phyloP scores from a whole-genome alignment of 495 filamentous ascomycete species.

The Neurospora discreta region DNA sequence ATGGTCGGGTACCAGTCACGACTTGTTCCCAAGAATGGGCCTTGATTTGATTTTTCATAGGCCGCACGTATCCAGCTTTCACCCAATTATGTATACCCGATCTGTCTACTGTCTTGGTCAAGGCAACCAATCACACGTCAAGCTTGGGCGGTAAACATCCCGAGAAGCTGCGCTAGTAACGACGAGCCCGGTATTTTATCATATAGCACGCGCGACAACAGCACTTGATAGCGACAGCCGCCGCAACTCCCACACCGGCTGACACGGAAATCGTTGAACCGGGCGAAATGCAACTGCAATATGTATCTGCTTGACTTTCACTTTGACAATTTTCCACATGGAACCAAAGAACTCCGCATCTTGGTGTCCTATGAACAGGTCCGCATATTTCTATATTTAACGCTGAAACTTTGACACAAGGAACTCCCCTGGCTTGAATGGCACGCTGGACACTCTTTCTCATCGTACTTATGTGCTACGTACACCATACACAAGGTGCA shows the following conservation, averaged over 20 bases:
- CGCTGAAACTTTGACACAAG: background rate
- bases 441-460: background rate
- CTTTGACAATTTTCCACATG: background rate
- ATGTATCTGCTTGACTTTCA: background rate
- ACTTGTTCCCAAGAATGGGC: slow-evolving; percentile 12
- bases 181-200: background rate
- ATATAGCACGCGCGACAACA: background rate
- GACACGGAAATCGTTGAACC: background rate
- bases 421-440: background rate
- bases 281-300: background rate
- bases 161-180: background rate
- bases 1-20: background rate
- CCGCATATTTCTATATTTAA: background rate
- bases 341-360: background rate
- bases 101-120: background rate
- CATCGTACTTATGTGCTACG: background rate
- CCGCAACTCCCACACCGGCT: background rate
- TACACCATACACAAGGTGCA: background rate
- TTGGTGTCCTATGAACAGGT: background rate
- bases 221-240: background rate
- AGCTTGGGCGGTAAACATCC: background rate
- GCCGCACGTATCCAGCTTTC: background rate
- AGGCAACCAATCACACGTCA: background rate
- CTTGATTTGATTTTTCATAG: background rate
- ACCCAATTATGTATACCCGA: slow-evolving; percentile 1